These are phyloP conservation scores for Azolla pinnata DNA, from an alignment of 75 land plant genomes.

Conservation along the genomic window DNA sequence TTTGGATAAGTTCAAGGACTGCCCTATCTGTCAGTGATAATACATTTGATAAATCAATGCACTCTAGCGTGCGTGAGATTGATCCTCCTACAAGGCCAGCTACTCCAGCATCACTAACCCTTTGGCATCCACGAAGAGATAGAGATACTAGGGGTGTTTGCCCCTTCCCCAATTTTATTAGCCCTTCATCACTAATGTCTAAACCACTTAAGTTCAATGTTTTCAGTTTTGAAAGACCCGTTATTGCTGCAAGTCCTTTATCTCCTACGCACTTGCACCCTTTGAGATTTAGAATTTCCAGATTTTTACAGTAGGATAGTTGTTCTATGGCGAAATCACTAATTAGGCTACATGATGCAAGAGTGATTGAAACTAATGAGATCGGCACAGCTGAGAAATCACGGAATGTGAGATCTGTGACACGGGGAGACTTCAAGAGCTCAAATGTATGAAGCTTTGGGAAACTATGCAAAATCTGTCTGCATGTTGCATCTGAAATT, in stretches of 20 bases:
- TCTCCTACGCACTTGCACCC: slow-evolving; percentile 82
- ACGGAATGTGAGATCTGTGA: slow-evolving; percentile 85
- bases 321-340: slow-evolving; percentile 47
- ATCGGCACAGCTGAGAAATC: slow-evolving; percentile 83
- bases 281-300: slow-evolving; percentile 61
- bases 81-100: slow-evolving; percentile 44
- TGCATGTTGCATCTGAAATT: slow-evolving; percentile 82
- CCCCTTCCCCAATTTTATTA: slow-evolving; percentile 37
- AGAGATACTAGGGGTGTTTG: slow-evolving; percentile 40
- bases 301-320: slow-evolving; percentile 47
- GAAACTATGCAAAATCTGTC: slow-evolving; percentile 78
- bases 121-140: slow-evolving; percentile 70
- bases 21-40: slow-evolving; percentile 63
- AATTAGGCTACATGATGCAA: slow-evolving; percentile 61
- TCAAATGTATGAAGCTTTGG: slow-evolving; percentile 59
- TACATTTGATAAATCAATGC: slow-evolving; percentile 67
- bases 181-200: slow-evolving; percentile 66
- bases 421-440: slow-evolving; percentile 52
- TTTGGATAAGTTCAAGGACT: slow-evolving; percentile 47
- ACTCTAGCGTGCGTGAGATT: slow-evolving; percentile 34
- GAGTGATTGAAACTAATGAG: slow-evolving; percentile 50
- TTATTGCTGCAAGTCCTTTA: slow-evolving; percentile 52
- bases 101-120: slow-evolving; percentile 66
- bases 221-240: slow-evolving; percentile 43
- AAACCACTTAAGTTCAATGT: slow-evolving; percentile 54